Conservation (phyloP, 345 rosid genomes). For the Eucalyptus cloeziana region DNA sequence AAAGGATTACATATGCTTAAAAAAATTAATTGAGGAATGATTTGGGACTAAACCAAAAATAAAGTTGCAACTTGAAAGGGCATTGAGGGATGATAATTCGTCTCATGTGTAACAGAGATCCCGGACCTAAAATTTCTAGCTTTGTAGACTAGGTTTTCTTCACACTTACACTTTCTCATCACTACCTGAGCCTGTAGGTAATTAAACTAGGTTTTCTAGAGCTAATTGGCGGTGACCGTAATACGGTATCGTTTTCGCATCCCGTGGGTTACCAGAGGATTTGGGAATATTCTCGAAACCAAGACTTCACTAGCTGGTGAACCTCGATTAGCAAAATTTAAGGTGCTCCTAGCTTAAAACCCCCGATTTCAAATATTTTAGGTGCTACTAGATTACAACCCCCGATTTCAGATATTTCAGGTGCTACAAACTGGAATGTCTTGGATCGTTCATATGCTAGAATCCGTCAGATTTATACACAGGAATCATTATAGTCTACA, state of each 20-base stretch:
- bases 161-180: background rate
- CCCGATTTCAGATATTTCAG: background rate
- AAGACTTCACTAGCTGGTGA: background rate
- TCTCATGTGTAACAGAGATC: background rate
- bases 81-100: background rate
- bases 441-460: background rate
- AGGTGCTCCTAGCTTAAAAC: background rate
- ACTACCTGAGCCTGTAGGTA: background rate
- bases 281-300: background rate
- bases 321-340: too few relatives aligned
- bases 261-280: background rate
- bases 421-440: background rate
- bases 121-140: background rate
- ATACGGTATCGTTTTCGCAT: background rate
- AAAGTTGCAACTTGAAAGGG: background rate
- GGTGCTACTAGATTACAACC: background rate
- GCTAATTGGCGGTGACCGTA: background rate
- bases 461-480: background rate
- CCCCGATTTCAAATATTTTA: background rate
- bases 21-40: background rate
- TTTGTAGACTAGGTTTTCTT: background rate
- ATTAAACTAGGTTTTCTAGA: background rate
- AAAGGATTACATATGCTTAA: background rate
- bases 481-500: background rate
- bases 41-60: background rate